Evolutionary conservation across 2,329 filamentous ascomycete species (phyloP).

Genomic region (Exophiala sideris): DNA sequence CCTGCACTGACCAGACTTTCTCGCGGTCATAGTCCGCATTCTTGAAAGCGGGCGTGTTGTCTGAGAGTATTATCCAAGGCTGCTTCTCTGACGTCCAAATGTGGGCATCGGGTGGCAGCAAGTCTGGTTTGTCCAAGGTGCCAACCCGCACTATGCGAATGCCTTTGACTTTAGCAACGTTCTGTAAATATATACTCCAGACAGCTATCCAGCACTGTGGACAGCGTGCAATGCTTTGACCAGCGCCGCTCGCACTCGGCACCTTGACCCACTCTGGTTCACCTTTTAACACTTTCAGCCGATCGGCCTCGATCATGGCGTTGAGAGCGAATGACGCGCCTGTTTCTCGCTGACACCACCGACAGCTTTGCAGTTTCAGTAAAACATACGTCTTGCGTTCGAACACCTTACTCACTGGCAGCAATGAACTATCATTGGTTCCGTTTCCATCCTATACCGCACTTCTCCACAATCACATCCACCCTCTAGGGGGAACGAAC

Average conservation of each 20-base stretch:
- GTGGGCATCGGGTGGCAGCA: slow-evolving; percentile 46
- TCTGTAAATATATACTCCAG: slow-evolving; percentile 43
- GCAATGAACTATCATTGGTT: slow-evolving; percentile 23
- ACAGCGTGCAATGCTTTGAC: slow-evolving; percentile 44
- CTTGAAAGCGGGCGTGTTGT: slow-evolving; percentile 39
- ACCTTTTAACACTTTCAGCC: slow-evolving; percentile 34
- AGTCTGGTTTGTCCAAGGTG: slow-evolving; percentile 42
- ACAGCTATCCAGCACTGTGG: slow-evolving; percentile 42
- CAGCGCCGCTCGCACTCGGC: slow-evolving; percentile 42
- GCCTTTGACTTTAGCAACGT: slow-evolving; percentile 26
- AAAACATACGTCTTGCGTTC: neutral
- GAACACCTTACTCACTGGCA: slow-evolving; percentile 18
- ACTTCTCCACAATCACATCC: slow-evolving; percentile 21
- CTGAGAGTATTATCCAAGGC: slow-evolving; percentile 38
- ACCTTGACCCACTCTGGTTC: slow-evolving; percentile 31
- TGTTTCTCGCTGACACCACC: slow-evolving; percentile 23
- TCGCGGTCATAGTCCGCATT: slow-evolving; percentile 35
- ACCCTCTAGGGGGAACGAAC: slow-evolving; percentile 14
- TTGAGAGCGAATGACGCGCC: slow-evolving; percentile 23
- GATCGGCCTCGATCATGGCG: slow-evolving; percentile 26
- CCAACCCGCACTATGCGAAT: slow-evolving; percentile 43
- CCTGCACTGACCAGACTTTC: slow-evolving; percentile 35
- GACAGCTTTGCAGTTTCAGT: slow-evolving; percentile 21
- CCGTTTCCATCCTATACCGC: slow-evolving; percentile 15
- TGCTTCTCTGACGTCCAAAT: slow-evolving; percentile 43